phyloP scores from a whole-genome alignment of 2,329 filamentous ascomycete genomes.

The Pestalotiopsis sp. region DNA sequence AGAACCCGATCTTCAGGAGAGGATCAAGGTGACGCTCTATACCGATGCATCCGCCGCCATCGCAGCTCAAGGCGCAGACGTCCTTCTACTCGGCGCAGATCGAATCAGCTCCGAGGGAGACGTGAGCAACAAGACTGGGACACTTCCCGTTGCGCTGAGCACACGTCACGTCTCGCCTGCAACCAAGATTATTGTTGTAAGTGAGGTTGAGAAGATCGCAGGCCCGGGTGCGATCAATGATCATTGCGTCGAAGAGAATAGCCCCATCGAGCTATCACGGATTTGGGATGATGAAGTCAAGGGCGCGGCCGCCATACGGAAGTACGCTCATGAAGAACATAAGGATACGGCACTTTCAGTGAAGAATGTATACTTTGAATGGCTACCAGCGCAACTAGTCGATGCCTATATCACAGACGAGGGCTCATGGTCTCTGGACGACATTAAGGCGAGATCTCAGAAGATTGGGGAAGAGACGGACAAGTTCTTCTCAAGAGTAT shows the following conservation, averaged over 20 bases:
- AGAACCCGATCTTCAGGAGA: constrained; percentile 26
- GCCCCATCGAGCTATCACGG: constrained; percentile 49
- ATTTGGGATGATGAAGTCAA: constrained; percentile 45
- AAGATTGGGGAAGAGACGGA: constrained; percentile 38
- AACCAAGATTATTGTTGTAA: constrained; percentile 56
- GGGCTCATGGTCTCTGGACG: constrained; percentile 42
- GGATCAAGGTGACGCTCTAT: constrained; percentile 48
- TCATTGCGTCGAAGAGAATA: constrained; percentile 53
- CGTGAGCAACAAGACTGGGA: constrained; percentile 70
- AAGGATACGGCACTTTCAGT: constrained; percentile 32
- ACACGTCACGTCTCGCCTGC: constrained; percentile 50
- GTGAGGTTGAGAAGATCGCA: constrained; percentile 65
- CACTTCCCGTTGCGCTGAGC: constrained; percentile 59
- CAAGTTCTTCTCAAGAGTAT: constrained; percentile 40
- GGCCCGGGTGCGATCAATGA: constrained; percentile 44
- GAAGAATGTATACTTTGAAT: constrained; percentile 63
- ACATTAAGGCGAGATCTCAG: constrained; percentile 43
- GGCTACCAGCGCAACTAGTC: constrained; percentile 54
- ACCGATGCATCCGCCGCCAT: constrained; percentile 63
- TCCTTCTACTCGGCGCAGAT: constrained; percentile 68
- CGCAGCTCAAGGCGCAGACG: constrained; percentile 53
- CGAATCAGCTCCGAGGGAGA: constrained; percentile 59
- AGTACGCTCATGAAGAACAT: constrained; percentile 5
- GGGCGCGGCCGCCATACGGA: constrained; percentile 20
- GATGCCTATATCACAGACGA: constrained; percentile 59